These are phyloP conservation scores for Ceratocystis colombiana DNA, from an alignment of 2,329 filamentous ascomycete species.

Conservation along the genomic window DNA sequence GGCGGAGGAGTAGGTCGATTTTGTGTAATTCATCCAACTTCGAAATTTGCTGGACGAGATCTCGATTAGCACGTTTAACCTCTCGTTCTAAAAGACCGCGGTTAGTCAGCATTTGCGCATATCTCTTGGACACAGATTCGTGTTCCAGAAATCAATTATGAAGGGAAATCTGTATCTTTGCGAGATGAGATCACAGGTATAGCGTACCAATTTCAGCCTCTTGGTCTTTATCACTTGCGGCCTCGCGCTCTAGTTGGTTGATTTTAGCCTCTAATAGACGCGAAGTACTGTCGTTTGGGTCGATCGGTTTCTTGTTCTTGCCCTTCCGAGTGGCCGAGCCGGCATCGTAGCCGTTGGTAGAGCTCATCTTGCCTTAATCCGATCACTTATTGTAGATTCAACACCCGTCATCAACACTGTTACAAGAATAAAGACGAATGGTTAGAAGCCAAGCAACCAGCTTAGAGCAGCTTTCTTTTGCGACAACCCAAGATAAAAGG, in stretches of 20 bases:
- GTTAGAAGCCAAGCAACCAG: background rate
- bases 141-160: background rate
- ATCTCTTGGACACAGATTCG: background rate
- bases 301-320: conserved; percentile 74
- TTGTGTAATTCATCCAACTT: conserved; percentile 89
- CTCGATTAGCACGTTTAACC: conserved; percentile 86
- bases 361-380: conserved; percentile 16
- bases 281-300: conserved; percentile 73
- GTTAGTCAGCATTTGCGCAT: conserved; percentile 17
- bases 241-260: conserved; percentile 87
- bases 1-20: conserved; percentile 80
- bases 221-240: conserved; percentile 86
- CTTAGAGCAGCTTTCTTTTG: background rate
- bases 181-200: background rate
- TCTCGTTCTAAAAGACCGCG: conserved; percentile 58
- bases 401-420: conserved; percentile 3
- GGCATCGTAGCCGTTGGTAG: conserved; percentile 16
- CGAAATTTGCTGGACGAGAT: conserved; percentile 75
- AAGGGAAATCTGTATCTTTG: background rate
- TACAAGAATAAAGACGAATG: background rate
- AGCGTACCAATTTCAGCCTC: conserved; percentile 83
- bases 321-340: conserved; percentile 50
- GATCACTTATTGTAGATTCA: background rate
- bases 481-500: background rate
- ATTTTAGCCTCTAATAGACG: conserved; percentile 89